A percentile compares a stretch with the other conserved stretches of the same genome.
These are phyloP conservation scores for Acidiella bohemica DNA, from an alignment of 495 filamentous ascomycete species.

Conservation along the genomic window DNA sequence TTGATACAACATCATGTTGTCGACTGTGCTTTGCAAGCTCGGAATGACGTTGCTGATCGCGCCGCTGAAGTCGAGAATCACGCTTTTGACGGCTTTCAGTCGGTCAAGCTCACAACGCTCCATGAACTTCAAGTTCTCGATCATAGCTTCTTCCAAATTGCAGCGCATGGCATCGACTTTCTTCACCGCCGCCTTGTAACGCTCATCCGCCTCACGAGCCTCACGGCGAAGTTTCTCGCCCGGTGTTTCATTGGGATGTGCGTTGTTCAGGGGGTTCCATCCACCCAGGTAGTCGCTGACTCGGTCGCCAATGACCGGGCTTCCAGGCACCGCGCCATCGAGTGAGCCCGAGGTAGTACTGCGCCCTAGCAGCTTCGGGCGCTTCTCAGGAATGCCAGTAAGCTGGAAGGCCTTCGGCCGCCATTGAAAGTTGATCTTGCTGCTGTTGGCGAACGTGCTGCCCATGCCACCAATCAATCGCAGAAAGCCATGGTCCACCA, in stretches of 20 bases:
- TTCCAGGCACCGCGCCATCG: conserved; percentile 25
- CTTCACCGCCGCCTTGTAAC: conserved; percentile 73
- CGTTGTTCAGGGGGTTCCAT: conserved; percentile 87
- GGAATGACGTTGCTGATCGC: conserved; percentile 98
- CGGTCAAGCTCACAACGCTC: conserved; percentile 95
- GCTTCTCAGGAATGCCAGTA: conserved; percentile 72
- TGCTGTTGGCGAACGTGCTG: conserved; percentile 91
- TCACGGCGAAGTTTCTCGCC: conserved; percentile 77
- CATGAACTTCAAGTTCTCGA: conserved; percentile 85
- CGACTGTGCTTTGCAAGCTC: conserved; percentile 82
- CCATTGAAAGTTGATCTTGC: conserved; percentile 96
- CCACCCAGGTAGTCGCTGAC: conserved; percentile 50
- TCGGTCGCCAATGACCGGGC: conserved; percentile 49
- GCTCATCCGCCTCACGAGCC: conserved; percentile 79
- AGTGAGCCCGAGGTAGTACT: conserved; percentile 46
- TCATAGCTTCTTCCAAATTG: conserved; percentile 85
- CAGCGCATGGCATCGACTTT: conserved; percentile 84
- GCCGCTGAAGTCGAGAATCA: conserved; percentile 93
- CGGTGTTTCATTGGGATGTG: conserved; percentile 79
- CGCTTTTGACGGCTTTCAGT: conserved; percentile 93
- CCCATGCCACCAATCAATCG: conserved; percentile 88
- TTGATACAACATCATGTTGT: conserved; percentile 98
- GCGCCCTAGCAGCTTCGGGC: conserved; percentile 52
- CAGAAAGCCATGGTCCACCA: conserved; percentile 75
- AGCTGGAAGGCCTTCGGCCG: conserved; percentile 78